phyloP scores from a whole-genome alignment of 768 basidiomycete genomes.

The Lentinus brumalis region DNA sequence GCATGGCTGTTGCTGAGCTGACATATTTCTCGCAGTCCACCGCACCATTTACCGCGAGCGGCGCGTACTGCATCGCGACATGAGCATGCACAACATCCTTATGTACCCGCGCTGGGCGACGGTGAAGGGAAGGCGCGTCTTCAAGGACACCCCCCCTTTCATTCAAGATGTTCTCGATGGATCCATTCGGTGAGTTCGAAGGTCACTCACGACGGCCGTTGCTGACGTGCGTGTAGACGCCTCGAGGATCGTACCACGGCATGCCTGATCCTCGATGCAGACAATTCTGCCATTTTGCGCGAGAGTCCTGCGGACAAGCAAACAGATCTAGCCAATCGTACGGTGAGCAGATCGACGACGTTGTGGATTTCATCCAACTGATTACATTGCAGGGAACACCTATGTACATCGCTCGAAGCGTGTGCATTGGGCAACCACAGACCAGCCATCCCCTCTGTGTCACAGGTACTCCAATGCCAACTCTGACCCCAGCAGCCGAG shows the following conservation, averaged over 20 bases:
- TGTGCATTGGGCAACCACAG: neutral
- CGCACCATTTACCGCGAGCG: neutral
- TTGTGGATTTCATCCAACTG: neutral
- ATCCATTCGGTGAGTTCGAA: neutral
- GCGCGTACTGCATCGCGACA: slow-evolving; percentile 2
- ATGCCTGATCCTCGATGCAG: neutral
- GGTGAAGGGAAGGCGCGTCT: neutral
- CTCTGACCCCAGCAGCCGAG: neutral
- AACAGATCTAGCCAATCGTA: neutral
- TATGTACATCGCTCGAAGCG: neutral
- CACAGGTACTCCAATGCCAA: neutral
- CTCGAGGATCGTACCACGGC: neutral
- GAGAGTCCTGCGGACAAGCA: neutral
- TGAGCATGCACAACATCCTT: slow-evolving; percentile 8
- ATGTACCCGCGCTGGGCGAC: neutral
- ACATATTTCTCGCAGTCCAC: neutral
- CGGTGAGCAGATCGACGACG: neutral
- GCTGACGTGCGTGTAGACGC: neutral
- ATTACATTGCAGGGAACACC: neutral
- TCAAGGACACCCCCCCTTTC: neutral
- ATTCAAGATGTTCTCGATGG: slow-evolving; percentile 1
- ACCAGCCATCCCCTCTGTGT: neutral
- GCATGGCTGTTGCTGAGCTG: too few relatives aligned
- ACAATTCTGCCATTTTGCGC: neutral
- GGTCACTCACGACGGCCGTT: too few relatives aligned